Base-by-base conservation (phyloP, 306 rosid species). In the Dalbergia cochinchinensis region DNA sequence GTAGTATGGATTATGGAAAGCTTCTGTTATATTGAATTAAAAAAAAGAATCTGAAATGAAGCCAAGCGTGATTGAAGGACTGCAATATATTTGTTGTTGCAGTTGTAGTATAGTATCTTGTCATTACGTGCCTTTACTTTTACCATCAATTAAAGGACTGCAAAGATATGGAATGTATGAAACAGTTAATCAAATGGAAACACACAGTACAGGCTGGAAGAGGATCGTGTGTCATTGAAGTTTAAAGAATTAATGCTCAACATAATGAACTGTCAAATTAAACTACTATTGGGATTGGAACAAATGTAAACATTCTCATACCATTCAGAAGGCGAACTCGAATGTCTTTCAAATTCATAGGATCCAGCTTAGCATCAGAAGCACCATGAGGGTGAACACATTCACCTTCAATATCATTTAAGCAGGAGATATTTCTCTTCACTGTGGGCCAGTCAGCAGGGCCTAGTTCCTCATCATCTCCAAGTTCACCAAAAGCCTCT, bases 401-500 rank as follows among this genome's bases (percentile, higher is more conserved):
- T 90, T 90, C 94, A 55, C 90, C 90, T 81, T 87, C 95, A 84
- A 90, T 87, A 45, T 87, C 50, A 69, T 85, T 81, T 83, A 94
- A 78, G 82, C 92, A 87, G 14, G 90, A 72, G 54, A 94, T 91
- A 83, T 94, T 87, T 85, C 85, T 84, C 88, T 88, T 87, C 71
- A 94, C 99, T 9, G 97, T 86, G 74, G 80, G 78, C 97, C 97
- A 94, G 78, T 94, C 99, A 76, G 87, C 87, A 78, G 99, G 99
- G 41, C 99, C 99, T 59, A 94, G 86, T 85, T 94, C 99, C 90
- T 91, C 95, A 63, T 94, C 99, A 75, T 94, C 99, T 83, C 98
- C 99, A 66, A 92, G 92, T 78, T 92, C 92, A 44, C 92, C 88
- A 88, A 94, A 94, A 70, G 97, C 94, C 78, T 89, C 92, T 73